Conservation (phyloP, 768 basidiomycete genomes). For the Amanita polypyramis region DNA sequence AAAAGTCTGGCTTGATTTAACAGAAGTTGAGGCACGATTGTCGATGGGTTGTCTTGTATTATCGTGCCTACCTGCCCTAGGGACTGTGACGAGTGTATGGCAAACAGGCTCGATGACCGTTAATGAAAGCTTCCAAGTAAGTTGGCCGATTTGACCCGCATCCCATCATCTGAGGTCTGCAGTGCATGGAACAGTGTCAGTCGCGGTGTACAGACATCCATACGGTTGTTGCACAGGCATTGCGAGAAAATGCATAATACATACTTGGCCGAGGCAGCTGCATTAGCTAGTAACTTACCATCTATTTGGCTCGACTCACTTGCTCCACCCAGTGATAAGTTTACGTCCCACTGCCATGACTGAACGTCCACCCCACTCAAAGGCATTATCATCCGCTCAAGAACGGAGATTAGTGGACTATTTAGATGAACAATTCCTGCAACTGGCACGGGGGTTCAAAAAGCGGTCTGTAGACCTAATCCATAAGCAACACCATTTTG, state of each 20-base stretch:
- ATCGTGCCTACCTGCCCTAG: slow-evolving; percentile 83
- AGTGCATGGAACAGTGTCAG: slow-evolving; percentile 69
- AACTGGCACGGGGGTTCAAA: slow-evolving; percentile 59
- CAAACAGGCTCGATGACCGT: slow-evolving; percentile 61
- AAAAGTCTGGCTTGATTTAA: slow-evolving; percentile 75
- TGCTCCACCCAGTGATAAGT: background rate
- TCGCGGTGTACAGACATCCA: slow-evolving; percentile 69
- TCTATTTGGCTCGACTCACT: background rate
- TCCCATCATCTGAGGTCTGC: background rate
- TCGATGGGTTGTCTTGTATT: slow-evolving; percentile 65
- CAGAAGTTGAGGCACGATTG: slow-evolving; percentile 46
- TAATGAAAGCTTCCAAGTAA: slow-evolving; percentile 44
- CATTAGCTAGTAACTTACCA: background rate
- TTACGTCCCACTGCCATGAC: background rate
- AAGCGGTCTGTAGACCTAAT: slow-evolving; percentile 48
- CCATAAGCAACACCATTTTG: background rate
- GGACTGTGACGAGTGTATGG: slow-evolving; percentile 78
- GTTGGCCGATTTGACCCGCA: slow-evolving; percentile 14
- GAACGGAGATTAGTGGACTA: slow-evolving; percentile 56
- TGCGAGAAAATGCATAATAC: slow-evolving; percentile 30
- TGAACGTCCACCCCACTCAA: background rate
- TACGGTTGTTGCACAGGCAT: slow-evolving; percentile 59
- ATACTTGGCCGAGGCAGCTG: background rate
- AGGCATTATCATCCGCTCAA: slow-evolving; percentile 39
- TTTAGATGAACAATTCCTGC: slow-evolving; percentile 55